A percentile compares a stretch with the other conserved stretches of the same genome.
Evolutionary conservation across 768 basidiomycete genomes (phyloP).

Genomic region (Suillus discolor): DNA sequence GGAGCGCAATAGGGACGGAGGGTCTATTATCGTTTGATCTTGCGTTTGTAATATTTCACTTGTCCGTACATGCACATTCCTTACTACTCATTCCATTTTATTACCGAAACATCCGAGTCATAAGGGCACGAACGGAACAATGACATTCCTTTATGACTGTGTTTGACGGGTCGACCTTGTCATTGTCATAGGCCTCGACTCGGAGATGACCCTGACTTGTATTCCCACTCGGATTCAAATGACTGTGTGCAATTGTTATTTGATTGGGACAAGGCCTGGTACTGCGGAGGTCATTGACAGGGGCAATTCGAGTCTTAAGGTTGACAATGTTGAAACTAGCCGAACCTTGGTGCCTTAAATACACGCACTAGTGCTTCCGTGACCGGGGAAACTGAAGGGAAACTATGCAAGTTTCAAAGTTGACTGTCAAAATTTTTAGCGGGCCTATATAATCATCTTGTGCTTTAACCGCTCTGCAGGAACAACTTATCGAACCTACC

Average conservation of each 20-base stretch:
- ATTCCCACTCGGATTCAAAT: conserved; percentile 19
- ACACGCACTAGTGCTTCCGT: conserved; percentile 12
- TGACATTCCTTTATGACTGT: conserved; percentile 7
- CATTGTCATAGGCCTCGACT: conserved; percentile 1
- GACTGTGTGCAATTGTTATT: too few species aligned
- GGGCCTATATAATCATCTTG: conserved; percentile 13
- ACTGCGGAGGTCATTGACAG: conserved; percentile 10
- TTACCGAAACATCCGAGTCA: conserved; percentile 10
- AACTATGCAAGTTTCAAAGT: conserved; percentile 6
- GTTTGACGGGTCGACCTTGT: conserved; percentile 8
- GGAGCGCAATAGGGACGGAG: conserved; percentile 29
- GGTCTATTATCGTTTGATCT: conserved; percentile 21
- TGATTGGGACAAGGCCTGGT: not conserved
- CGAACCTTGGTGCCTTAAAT: conserved; percentile 25
- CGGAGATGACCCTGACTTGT: conserved; percentile 7
- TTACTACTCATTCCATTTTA: conserved; percentile 22
- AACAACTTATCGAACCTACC: conserved; percentile 8
- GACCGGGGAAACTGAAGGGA: conserved; percentile 7
- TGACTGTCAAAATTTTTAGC: conserved; percentile 7
- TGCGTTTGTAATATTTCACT: conserved; percentile 21
- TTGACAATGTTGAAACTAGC: conserved; percentile 15
- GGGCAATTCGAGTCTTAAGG: not conserved
- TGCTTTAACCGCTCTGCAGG: not conserved
- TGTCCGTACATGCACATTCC: conserved; percentile 30
- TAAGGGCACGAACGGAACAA: conserved; percentile 8